Base-by-base conservation (phyloP, 108 stramenopile genomes). In the Skeletonema marinoi region DNA sequence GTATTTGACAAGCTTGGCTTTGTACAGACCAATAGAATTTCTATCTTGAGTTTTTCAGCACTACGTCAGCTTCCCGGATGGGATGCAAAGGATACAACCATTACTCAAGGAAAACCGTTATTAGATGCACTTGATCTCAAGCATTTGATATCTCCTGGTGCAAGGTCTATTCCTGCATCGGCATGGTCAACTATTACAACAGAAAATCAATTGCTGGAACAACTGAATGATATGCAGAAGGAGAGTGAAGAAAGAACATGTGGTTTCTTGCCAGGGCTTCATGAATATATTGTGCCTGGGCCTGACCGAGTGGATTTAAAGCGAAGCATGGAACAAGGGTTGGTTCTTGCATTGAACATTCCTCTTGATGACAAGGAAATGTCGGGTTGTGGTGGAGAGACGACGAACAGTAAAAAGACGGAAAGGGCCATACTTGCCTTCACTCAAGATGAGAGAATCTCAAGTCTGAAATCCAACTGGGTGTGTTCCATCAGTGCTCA, bases 401-500 rank as follows among this genome's bases (percentile, higher is more conserved):
- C 25, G 13, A 66, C 39, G 2, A 30, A 38, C 12, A 2, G 2
- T 4, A 60, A 25, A 8, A 46, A 61, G 4, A 36, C 25, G 14
- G 78, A 51, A 4, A 17, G 29, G 21, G 82, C 82, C n/a, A 80
- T 83, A 29, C 67, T 83, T 7, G 82, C 61, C 3, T 70, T 83
- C 32, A 70, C 69, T 1, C 38, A 46, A 65, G 82, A 83, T 48
- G 36, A 83, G 65, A 54, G 78, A 14, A 83, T 83, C 19, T 80
- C 82, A 0, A 75, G 66, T 9, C 63, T 83, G 54, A 74, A 76
- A 70, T 79, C 78, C 6, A 67, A 79, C 36, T 83, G 82, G 82
- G 78, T 83, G 0, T 83, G 82, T 46, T 79, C 78, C 41, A 83
- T 83, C 17, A 78, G 75, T 21, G 82, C 82, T 13, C 41, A 62